Evolutionary conservation across 2,329 filamentous ascomycete genomes (phyloP).

Genomic region (Xylaria sp.): DNA sequence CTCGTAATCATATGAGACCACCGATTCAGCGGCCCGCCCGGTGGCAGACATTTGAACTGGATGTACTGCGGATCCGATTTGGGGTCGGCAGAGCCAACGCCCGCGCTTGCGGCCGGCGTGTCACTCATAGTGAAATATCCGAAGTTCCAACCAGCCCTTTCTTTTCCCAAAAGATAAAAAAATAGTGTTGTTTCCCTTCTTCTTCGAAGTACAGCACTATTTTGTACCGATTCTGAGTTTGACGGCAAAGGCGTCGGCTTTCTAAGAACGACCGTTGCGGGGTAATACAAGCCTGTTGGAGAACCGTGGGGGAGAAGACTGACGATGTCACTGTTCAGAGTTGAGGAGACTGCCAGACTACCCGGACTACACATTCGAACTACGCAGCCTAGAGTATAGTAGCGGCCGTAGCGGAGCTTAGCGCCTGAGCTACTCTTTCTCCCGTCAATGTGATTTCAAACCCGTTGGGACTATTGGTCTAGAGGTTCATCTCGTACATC

Average conservation of each 20-base stretch:
- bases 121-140: constrained; percentile 25
- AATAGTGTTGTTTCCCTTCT: background rate
- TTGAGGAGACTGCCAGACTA: constrained; percentile 5
- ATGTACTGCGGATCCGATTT: constrained; percentile 56
- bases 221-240: background rate
- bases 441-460: background rate
- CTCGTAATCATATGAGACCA: constrained; percentile 83
- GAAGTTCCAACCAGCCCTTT: background rate
- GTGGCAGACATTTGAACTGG: constrained; percentile 54
- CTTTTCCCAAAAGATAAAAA: background rate
- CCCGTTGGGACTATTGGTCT: background rate
- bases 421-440: background rate
- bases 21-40: constrained; percentile 69
- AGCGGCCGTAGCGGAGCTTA: background rate
- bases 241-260: background rate
- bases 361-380: too few species aligned
- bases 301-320: constrained; percentile 3
- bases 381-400: background rate
- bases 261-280: constrained; percentile 5
- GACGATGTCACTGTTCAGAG: constrained; percentile 18
- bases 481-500: background rate
- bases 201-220: too few species aligned
- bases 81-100: constrained; percentile 38
- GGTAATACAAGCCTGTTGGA: constrained; percentile 12
- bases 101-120: constrained; percentile 20